Conservation (phyloP, 2,329 filamentous ascomycete species). For the Botryotinia narcissicola region DNA sequence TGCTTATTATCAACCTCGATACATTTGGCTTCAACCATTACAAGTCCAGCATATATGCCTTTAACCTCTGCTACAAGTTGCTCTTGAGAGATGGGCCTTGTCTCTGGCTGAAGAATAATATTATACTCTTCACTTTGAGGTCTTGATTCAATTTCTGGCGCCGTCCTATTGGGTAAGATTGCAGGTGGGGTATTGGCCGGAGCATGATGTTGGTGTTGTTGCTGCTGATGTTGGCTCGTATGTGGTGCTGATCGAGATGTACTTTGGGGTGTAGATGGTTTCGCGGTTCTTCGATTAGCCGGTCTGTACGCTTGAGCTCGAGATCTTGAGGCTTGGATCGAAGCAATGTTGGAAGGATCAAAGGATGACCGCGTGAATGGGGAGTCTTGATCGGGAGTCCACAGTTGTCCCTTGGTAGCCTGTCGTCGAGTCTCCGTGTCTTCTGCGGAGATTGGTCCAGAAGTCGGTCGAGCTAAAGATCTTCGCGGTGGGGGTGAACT, state of each 20-base stretch:
- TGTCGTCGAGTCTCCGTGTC: slow-evolving; percentile 23
- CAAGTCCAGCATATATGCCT: slow-evolving; percentile 72
- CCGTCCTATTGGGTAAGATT: slow-evolving; percentile 8
- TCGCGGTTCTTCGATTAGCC: slow-evolving; percentile 22
- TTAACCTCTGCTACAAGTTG: slow-evolving; percentile 37
- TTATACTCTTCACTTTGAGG: slow-evolving; percentile 55
- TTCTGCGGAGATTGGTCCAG: slow-evolving; percentile 23
- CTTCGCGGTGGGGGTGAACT: slow-evolving; percentile 29
- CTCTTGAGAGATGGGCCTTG: slow-evolving; percentile 43
- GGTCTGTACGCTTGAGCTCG: slow-evolving; percentile 26
- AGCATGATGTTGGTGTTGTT: slow-evolving; percentile 1
- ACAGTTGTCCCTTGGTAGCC: slow-evolving; percentile 30
- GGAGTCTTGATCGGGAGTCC: slow-evolving; percentile 31
- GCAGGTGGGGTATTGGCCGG: neutral
- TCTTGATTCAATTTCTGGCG: slow-evolving; percentile 41
- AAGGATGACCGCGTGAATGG: slow-evolving; percentile 27
- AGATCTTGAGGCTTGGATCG: slow-evolving; percentile 28
- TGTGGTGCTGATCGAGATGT: slow-evolving; percentile 4
- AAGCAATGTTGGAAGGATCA: slow-evolving; percentile 36
- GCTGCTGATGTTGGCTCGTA: slow-evolving; percentile 8
- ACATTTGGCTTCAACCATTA: slow-evolving; percentile 84
- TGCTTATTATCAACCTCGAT: slow-evolving; percentile 75
- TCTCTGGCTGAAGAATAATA: slow-evolving; percentile 48
- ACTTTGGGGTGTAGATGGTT: slow-evolving; percentile 17
- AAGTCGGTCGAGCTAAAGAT: slow-evolving; percentile 29